phyloP scores from a whole-genome alignment of 352 stramenopile species.

The Pythium utonaiense region DNA sequence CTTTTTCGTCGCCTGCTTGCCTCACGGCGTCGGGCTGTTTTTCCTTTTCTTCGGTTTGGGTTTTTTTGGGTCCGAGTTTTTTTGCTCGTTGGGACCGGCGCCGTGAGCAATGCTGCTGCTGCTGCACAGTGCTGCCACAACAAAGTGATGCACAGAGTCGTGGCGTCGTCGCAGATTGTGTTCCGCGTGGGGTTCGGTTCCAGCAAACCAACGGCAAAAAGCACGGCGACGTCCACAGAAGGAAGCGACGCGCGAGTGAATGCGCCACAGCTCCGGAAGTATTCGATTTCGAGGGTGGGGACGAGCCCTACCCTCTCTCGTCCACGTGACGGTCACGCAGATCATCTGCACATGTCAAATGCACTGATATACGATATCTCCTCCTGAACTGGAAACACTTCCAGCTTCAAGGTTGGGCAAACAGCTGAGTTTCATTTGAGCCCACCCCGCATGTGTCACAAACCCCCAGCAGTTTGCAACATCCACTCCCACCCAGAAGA shows the following conservation, averaged over 20 bases:
- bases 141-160: constrained; percentile 21
- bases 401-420: constrained; percentile 3
- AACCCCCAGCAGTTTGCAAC: neutral
- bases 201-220: constrained; percentile 15
- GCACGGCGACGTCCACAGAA: constrained; percentile 9
- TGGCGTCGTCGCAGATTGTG: constrained; percentile 14
- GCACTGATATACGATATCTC: neutral
- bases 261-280: neutral
- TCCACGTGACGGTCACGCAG: no score
- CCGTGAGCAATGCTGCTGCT: constrained; percentile 14
- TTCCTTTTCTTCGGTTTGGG: constrained; percentile 14
- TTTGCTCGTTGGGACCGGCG: neutral
- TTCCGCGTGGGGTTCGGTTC: constrained; percentile 12
- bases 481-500: no score
- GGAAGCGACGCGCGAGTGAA: neutral
- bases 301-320: neutral
- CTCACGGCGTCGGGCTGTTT: constrained; percentile 14
- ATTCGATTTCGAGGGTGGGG: constrained; percentile 6
- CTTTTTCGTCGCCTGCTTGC: constrained; percentile 21
- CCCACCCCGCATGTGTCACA: neutral
- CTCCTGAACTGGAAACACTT: neutral
- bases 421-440: neutral
- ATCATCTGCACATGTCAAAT: neutral
- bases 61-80: constrained; percentile 1
- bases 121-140: constrained; percentile 6